A percentile compares a stretch with the other conserved stretches of the same genome.
Conservation (phyloP, 139 green algal genomes). For the Zygnema cylindricum region DNA sequence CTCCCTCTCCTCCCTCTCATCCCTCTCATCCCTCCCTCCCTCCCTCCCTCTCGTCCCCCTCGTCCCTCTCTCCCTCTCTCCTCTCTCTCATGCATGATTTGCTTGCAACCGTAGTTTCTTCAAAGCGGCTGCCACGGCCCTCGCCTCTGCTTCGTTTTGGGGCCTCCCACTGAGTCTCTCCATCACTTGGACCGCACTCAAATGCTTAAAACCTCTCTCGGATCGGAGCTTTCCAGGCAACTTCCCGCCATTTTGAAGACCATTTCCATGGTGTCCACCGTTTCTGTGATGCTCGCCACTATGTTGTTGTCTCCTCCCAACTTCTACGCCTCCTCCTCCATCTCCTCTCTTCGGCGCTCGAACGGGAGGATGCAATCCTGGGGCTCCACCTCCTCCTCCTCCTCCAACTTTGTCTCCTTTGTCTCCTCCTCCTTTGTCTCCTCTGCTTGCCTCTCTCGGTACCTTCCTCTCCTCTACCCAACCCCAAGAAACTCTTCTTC, state of each 20-base stretch:
- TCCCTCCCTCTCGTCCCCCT: not conserved
- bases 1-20: not conserved
- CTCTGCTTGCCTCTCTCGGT: not conserved
- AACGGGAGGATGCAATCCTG: not conserved
- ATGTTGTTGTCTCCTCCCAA: not conserved
- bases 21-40: not conserved
- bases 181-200: not conserved
- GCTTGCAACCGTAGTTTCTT: not conserved
- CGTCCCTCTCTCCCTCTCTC: not conserved
- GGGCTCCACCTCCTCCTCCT: not conserved
- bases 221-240: not conserved
- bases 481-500: not conserved
- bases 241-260: not conserved
- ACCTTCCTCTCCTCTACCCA: not conserved
- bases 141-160: not conserved
- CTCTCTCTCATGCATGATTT: not conserved
- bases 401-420: too few species aligned
- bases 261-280: not conserved
- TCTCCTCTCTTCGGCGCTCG: too few species aligned
- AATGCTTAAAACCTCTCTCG: not conserved
- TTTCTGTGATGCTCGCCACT: not conserved
- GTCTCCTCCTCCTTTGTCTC: too few species aligned
- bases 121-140: not conserved
- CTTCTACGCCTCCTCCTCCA: not conserved
- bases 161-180: not conserved